phyloP scores from a whole-genome alignment of 2,329 filamentous ascomycete genomes.

The Magnaporthiopsis rhizophila region DNA sequence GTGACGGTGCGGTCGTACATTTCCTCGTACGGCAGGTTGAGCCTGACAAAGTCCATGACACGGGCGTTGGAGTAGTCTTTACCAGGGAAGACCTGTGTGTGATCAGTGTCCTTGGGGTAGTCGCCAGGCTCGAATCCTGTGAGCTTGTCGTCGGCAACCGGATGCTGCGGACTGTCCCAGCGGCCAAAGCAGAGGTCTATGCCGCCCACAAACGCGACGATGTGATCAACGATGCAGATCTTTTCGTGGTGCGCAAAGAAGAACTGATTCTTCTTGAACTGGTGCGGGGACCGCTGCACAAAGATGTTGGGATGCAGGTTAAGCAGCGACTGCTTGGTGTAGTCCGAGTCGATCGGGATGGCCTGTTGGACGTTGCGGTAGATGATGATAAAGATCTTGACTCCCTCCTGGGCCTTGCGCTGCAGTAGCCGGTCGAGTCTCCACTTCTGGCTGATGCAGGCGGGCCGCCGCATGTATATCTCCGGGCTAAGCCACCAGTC shows the following conservation, averaged over 20 bases:
- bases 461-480: slow-evolving; percentile 86
- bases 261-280: slow-evolving; percentile 98
- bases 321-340: slow-evolving; percentile 92
- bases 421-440: slow-evolving; percentile 88
- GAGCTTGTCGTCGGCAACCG: slow-evolving; percentile 83
- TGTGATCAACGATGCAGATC: slow-evolving; percentile 93
- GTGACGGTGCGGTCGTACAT: slow-evolving; percentile 92
- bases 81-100: slow-evolving; percentile 92
- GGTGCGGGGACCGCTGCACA: slow-evolving; percentile 91
- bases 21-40: slow-evolving; percentile 93
- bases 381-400: slow-evolving; percentile 96
- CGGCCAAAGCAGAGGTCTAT: slow-evolving; percentile 95
- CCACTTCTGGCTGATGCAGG: slow-evolving; percentile 97
- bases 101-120: slow-evolving; percentile 77
- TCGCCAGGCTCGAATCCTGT: slow-evolving; percentile 84
- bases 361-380: slow-evolving; percentile 97
- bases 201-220: slow-evolving; percentile 88
- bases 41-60: slow-evolving; percentile 87
- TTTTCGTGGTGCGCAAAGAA: slow-evolving; percentile 99
- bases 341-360: slow-evolving; percentile 95
- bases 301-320: slow-evolving; percentile 96
- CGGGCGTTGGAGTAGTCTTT: slow-evolving; percentile 98
- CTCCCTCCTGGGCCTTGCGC: slow-evolving; percentile 85
- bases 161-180: slow-evolving; percentile 94
- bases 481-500: slow-evolving; percentile 97